Base-by-base conservation (phyloP, 345 rosid species). In the Pistacia atlantica region DNA sequence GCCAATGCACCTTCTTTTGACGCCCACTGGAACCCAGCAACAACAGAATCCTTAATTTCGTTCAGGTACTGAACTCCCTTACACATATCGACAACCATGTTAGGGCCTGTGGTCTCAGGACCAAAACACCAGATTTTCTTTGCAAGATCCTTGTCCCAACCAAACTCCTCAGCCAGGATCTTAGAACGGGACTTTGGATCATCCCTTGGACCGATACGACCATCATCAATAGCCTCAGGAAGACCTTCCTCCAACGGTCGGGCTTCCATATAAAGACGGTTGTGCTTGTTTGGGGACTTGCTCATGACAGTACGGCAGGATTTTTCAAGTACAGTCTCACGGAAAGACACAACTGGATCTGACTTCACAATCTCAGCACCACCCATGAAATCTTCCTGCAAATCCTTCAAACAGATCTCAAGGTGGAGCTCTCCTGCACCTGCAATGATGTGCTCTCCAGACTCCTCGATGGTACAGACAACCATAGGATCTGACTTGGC, bases 401-500 rank as follows among this genome's bases (percentile, higher is more conserved):
- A 77, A 83, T 92, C 97, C 90, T 92, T 92, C 79, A 92, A 70
- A 81, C 97, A 92, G 60, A 92, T 90, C 83, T 92, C 95, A 22
- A 90, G 85, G 48, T 92, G 95, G 4, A 92, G 90, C 35, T 92
- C 97, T 69, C 97, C 97, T 4, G 97, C 97, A 83, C 97, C 95
- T 57, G 95, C 95, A 68, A 92, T 86, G 77, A 92, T 90, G 84
- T 92, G 95, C 81, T 92, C 92, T 0, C 97, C 97, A 45, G 97
- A 92, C 65, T 92, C 97, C 76, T 90, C 97, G 57, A 88, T 89
- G 55, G 83, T 45, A 71, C 97, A 92, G 9, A 91, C 89, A 79
- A 92, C 95, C 97, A 92, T 92, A 74, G 97, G 97, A 67, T 92
- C 97, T 0, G 97, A 92, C 86, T 92, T 92, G 74, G 97, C 90